Evolutionary conservation across 83 land plant genomes (phyloP).

Genomic region (Picea mariana): DNA sequence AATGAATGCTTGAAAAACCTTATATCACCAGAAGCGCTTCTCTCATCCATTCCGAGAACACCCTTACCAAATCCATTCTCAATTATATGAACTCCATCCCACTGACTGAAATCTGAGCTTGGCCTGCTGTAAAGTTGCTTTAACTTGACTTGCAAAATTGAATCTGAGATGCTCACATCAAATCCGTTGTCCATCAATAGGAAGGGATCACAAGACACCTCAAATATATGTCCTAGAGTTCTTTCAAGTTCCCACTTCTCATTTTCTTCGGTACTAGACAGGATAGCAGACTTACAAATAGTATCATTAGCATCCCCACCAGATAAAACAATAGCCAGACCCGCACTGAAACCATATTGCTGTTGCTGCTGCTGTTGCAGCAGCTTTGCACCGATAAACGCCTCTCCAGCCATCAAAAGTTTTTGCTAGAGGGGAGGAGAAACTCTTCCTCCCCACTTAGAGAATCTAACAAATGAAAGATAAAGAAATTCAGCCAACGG

Average conservation of each 20-base stretch:
- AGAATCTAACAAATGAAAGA: too few species aligned
- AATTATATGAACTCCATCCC: conserved; percentile 60
- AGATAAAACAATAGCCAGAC: conserved; percentile 52
- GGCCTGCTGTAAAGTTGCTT: conserved; percentile 1
- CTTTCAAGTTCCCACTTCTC: conserved; percentile 52
- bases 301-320: conserved; percentile 24
- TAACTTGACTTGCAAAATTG: conserved; percentile 32
- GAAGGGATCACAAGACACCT: conserved; percentile 39
- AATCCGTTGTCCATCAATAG: conserved; percentile 15
- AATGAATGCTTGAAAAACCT: conserved; percentile 37
- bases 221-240: conserved; percentile 59
- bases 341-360: conserved; percentile 34
- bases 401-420: conserved; percentile 46
- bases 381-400: conserved; percentile 10
- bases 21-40: conserved; percentile 73
- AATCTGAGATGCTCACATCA: conserved; percentile 21
- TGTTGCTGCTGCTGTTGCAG: not conserved
- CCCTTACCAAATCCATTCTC: conserved; percentile 25
- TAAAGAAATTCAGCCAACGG: too few species aligned
- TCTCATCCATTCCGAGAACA: conserved; percentile 56
- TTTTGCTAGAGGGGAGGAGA: too few species aligned
- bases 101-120: not conserved
- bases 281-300: conserved; percentile 31
- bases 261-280: conserved; percentile 50
- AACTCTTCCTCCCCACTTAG: too few species aligned